Evolutionary conservation across 2,329 filamentous ascomycete genomes (phyloP).

Genomic region (Ceratocystis ficicola): DNA sequence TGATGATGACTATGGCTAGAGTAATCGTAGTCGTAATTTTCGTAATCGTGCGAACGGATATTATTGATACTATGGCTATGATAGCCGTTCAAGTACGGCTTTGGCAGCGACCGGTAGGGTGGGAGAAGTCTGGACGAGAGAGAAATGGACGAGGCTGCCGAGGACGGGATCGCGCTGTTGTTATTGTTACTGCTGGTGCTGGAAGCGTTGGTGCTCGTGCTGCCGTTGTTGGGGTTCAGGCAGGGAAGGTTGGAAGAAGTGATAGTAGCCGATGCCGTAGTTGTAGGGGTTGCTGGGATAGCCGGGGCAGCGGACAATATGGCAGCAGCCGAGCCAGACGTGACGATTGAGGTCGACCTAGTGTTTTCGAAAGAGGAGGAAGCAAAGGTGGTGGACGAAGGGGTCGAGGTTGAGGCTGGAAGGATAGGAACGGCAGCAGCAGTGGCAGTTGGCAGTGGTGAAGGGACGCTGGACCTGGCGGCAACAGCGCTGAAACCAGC

Average conservation of each 20-base stretch:
- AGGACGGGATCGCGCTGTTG: conserved; percentile 20
- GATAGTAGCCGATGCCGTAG: background rate
- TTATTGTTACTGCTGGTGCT: conserved; percentile 14
- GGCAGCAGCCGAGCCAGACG: conserved; percentile 14
- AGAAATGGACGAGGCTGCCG: conserved; percentile 17
- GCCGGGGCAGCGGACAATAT: conserved; percentile 14
- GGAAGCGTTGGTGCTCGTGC: conserved; percentile 8
- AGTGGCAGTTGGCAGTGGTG: conserved; percentile 48
- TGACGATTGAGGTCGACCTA: conserved; percentile 14
- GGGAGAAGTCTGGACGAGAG: conserved; percentile 18
- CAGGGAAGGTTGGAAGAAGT: conserved; percentile 15
- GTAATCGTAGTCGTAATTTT: conserved; percentile 21
- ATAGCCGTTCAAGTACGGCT: conserved; percentile 11
- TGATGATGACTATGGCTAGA: conserved; percentile 12
- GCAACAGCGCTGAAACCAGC: background rate
- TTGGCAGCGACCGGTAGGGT: conserved; percentile 15
- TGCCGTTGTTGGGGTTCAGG: conserved; percentile 18
- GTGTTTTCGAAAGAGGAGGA: conserved; percentile 7
- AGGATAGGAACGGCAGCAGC: conserved; percentile 37
- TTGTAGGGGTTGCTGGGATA: background rate
- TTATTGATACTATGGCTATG: conserved; percentile 13
- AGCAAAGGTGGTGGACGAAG: conserved; percentile 12
- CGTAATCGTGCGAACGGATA: conserved; percentile 17
- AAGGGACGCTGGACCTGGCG: conserved; percentile 27
- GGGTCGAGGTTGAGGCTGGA: conserved; percentile 10